A percentile compares a stretch with the other conserved stretches of the same genome.
Evolutionary conservation across 768 basidiomycete species (phyloP).

Genomic region (Trametes cubensis): DNA sequence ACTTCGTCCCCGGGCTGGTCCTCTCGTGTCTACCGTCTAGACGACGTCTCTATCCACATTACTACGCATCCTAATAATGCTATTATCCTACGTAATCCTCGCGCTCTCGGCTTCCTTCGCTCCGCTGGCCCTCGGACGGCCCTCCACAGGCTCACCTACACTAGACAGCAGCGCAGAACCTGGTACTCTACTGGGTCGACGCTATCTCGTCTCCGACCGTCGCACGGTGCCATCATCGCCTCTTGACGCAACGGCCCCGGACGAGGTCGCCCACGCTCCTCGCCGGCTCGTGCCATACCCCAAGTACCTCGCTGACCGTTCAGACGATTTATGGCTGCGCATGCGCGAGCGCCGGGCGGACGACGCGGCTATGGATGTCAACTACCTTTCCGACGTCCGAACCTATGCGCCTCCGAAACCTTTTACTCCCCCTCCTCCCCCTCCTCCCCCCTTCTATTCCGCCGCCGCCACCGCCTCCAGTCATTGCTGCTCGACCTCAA

Average conservation of each 20-base stretch:
- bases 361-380: conserved; percentile 3
- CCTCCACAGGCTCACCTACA: neutral
- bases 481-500: neutral
- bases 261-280: neutral
- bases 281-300: conserved; percentile 19
- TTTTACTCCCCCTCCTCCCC: neutral
- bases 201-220: conserved; percentile 25
- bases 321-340: conserved; percentile 12
- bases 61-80: conserved; percentile 7
- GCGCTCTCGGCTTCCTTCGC: conserved; percentile 10
- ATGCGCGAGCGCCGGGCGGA: conserved; percentile 12
- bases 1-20: conserved; percentile 12
- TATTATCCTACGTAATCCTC: conserved; percentile 19
- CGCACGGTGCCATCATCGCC: neutral
- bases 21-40: conserved; percentile 10
- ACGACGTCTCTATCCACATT: conserved; percentile 5
- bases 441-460: neutral
- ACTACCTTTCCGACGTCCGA: conserved; percentile 30
- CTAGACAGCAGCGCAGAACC: conserved; percentile 17
- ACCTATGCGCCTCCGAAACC: conserved; percentile 10
- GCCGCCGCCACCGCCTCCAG: neutral
- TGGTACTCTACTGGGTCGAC: conserved; percentile 28
- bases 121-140: conserved; percentile 5
- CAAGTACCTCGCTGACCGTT: conserved; percentile 27
- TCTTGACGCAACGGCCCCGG: neutral